phyloP scores from a whole-genome alignment of 2,329 filamentous ascomycete genomes.

The Xylaria sp. region DNA sequence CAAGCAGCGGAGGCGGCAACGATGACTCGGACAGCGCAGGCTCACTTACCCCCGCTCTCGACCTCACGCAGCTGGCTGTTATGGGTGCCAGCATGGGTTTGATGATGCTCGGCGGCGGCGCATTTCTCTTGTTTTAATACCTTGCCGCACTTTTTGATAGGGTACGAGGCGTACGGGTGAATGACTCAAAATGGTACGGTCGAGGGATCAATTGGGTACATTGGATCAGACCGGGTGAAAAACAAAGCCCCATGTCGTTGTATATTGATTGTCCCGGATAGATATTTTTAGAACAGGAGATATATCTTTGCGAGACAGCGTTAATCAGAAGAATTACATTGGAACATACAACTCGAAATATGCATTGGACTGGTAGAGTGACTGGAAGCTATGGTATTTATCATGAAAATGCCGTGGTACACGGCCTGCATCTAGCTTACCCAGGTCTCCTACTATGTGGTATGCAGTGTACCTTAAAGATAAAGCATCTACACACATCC shows the following conservation, averaged over 20 bases:
- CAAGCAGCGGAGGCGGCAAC: neutral
- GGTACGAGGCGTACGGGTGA: conserved; percentile 21
- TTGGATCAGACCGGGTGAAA: conserved; percentile 7
- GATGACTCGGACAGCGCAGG: conserved; percentile 35
- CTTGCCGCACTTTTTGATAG: conserved; percentile 14
- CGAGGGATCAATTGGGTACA: conserved; percentile 7
- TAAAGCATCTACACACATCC: too few species aligned
- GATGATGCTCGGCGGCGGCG: conserved; percentile 51
- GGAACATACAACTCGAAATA: neutral
- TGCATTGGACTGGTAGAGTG: neutral
- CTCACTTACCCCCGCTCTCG: conserved; percentile 37
- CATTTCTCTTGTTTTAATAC: conserved; percentile 45
- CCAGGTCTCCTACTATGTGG: neutral
- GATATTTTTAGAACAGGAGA: neutral
- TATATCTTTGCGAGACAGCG: conserved; percentile 3
- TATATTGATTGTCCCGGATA: conserved; percentile 10
- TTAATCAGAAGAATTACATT: conserved; percentile 2
- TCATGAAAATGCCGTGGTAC: neutral
- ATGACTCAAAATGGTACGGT: conserved; percentile 16
- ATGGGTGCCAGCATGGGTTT: conserved; percentile 50
- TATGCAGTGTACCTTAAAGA: neutral
- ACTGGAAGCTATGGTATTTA: too few species aligned
- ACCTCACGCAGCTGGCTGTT: conserved; percentile 43
- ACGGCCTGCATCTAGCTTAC: neutral
- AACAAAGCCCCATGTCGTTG: neutral